Evolutionary conservation across 1,284 basidiomycete species (phyloP).

Genomic region (Malassezia psittaci): DNA sequence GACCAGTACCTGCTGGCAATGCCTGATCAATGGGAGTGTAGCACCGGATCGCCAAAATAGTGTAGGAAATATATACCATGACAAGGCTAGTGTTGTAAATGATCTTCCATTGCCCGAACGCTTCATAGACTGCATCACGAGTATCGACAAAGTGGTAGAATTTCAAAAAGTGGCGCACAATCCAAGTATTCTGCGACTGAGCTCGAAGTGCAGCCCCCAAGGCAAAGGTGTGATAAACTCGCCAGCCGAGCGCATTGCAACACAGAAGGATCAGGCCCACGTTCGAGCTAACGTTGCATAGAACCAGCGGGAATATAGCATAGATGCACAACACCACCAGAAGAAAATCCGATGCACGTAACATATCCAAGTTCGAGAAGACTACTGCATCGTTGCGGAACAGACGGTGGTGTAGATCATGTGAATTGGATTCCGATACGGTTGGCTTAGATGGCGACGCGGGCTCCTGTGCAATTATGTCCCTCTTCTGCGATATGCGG

Average conservation of each 20-base stretch:
- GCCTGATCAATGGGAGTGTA: constrained; percentile 29
- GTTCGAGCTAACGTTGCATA: constrained; percentile 19
- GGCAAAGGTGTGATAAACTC: constrained; percentile 76
- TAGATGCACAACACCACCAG: constrained; percentile 58
- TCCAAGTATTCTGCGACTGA: constrained; percentile 75
- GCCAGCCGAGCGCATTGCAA: constrained; percentile 73
- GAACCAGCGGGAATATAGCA: constrained; percentile 50
- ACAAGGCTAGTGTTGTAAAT: constrained; percentile 83
- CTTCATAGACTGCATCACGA: constrained; percentile 59
- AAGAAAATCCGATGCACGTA: constrained; percentile 64
- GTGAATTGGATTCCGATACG: constrained; percentile 49
- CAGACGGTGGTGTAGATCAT: constrained; percentile 80
- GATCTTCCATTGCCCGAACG: constrained; percentile 87
- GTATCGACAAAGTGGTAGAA: constrained; percentile 50
- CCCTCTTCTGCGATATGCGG: constrained; percentile 18
- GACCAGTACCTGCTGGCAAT: constrained; percentile 60
- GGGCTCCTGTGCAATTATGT: not conserved
- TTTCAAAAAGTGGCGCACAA: constrained; percentile 87
- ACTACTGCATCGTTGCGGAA: constrained; percentile 80
- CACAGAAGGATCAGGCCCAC: constrained; percentile 60
- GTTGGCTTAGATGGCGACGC: not conserved
- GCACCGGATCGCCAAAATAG: constrained; percentile 30
- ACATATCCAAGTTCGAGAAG: constrained; percentile 68
- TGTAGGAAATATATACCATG: constrained; percentile 66
- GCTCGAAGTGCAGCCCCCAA: constrained; percentile 71